phyloP scores from a whole-genome alignment of 441 rosid species.

The Kokia cookei region DNA sequence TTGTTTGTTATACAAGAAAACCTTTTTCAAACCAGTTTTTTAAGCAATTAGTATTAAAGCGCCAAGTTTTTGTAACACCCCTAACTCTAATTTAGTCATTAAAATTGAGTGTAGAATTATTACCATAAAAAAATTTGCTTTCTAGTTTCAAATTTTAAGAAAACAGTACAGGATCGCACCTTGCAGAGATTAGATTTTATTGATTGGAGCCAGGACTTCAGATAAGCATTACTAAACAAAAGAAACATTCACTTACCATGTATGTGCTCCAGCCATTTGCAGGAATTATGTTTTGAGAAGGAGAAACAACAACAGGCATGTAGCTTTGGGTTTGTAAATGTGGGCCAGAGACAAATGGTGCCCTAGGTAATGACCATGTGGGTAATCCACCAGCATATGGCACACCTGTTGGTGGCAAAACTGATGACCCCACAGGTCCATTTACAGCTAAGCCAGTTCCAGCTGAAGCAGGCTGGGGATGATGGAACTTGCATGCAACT shows the following conservation, averaged over 20 bases:
- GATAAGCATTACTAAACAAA: neutral
- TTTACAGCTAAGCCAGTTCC: conserved; percentile 25
- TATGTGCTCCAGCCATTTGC: conserved; percentile 66
- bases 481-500: conserved; percentile 16
- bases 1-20: no score
- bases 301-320: no score
- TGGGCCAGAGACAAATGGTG: conserved; percentile 46
- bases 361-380: conserved; percentile 47
- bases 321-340: conserved; percentile 41
- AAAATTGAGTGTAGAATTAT: no score
- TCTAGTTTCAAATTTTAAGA: neutral
- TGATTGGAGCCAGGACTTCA: neutral
- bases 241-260: conserved; percentile 33
- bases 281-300: conserved; percentile 19
- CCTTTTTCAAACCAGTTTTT: no score
- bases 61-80: no score
- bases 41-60: no score
- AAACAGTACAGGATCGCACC: neutral
- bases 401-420: conserved; percentile 40
- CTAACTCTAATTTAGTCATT: no score
- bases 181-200: neutral
- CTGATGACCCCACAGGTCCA: conserved; percentile 35
- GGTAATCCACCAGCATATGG: conserved; percentile 10
- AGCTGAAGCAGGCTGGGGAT: conserved; percentile 55
- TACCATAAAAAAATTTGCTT: neutral